Conservation (phyloP, 2,329 filamentous ascomycete species). For the Aspergillus sojae region DNA sequence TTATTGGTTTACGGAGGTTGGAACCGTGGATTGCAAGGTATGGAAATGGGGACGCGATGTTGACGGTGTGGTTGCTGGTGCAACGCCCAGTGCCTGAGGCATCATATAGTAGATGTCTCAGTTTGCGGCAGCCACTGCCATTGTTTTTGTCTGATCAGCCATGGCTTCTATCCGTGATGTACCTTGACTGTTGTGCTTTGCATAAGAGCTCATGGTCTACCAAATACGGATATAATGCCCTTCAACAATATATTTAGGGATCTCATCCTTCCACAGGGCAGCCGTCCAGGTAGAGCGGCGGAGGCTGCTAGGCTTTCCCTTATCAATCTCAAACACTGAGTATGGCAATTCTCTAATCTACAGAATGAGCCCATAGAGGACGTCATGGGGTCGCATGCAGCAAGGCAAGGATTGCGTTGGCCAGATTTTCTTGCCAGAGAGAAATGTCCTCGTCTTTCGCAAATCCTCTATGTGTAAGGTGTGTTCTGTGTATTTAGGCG, state of each 20-base stretch:
- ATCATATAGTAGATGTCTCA: not conserved
- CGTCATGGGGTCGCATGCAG: too few species aligned
- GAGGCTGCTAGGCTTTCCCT: too few species aligned
- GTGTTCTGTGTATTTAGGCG: too few species aligned
- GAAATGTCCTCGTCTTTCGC: too few species aligned
- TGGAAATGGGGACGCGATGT: conserved; percentile 23
- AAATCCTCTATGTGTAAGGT: too few species aligned
- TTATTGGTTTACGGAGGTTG: conserved; percentile 4
- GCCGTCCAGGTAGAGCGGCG: too few species aligned
- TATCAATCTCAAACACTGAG: too few species aligned
- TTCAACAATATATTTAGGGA: not conserved
- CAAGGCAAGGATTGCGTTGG: too few species aligned
- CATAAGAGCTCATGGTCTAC: not conserved
- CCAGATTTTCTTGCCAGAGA: too few species aligned
- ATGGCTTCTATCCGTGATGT: not conserved
- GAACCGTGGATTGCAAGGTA: conserved; percentile 5
- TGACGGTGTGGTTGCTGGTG: conserved; percentile 24
- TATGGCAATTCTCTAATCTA: too few species aligned
- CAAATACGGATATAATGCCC: not conserved
- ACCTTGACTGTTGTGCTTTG: not conserved
- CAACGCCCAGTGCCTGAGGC: conserved; percentile 20
- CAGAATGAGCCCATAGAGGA: too few species aligned
- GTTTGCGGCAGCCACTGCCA: not conserved
- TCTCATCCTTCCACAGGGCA: too few species aligned
- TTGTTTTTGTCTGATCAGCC: not conserved